Evolutionary conservation across 257 asterid species (phyloP).

Genomic region (Solanum phureja): DNA sequence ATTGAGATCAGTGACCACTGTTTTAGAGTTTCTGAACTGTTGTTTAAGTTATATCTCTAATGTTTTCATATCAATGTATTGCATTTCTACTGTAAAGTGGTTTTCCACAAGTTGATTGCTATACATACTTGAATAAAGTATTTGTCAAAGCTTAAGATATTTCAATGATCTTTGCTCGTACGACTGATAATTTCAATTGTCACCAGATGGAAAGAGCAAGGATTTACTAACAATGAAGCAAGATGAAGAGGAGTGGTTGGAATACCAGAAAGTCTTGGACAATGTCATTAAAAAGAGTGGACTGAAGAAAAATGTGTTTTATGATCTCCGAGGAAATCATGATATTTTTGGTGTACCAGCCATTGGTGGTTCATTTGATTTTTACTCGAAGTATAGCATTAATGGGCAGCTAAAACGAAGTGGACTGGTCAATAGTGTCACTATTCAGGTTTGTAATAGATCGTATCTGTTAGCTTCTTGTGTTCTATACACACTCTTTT

Average conservation of each 20-base stretch:
- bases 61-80: neutral
- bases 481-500: neutral
- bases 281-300: constrained; percentile 69
- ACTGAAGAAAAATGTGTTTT: constrained; percentile 47
- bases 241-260: constrained; percentile 84
- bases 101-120: neutral
- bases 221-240: constrained; percentile 73
- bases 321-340: constrained; percentile 93
- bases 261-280: constrained; percentile 62
- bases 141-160: neutral
- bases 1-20: neutral
- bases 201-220: constrained; percentile 90
- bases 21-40: neutral
- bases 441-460: constrained; percentile 50
- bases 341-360: constrained; percentile 84
- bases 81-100: neutral
- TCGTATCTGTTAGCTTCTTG: neutral
- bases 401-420: constrained; percentile 48
- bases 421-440: constrained; percentile 50
- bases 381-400: constrained; percentile 66
- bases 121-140: neutral
- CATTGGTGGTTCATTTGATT: constrained; percentile 58
- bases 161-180: neutral
- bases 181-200: neutral
- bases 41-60: neutral